Evolutionary conservation across 1,284 basidiomycete genomes (phyloP), one percentile per base, ranked within the genome.

Genomic region (Xerocomus minutiporus): DNA sequence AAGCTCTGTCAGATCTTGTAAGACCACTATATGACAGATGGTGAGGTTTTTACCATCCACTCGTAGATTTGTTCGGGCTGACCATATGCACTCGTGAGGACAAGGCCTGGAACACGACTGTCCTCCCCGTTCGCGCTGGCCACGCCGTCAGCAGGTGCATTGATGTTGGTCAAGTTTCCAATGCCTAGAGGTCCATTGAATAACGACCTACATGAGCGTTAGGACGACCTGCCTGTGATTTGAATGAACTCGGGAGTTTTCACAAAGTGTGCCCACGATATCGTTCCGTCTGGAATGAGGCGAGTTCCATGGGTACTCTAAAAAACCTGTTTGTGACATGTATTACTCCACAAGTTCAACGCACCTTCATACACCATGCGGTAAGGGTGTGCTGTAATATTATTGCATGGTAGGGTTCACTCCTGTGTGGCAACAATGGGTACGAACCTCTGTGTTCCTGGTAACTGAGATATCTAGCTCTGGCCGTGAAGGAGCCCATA

Each of bases 221-320:
- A 43, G 28, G 45, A 39, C 15, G 15, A 57, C 69, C 44, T 51
- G 73, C 82, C 87, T 46, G 82, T 84, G 51, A 88, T 71, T 65
- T 88, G 85, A 25, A 88, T 75, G 62, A 82, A 89, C 67, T 85
- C 81, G 31, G 83, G 79, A 5, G 90, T 86, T 58, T 78, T 72
- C 29, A 86, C 76, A 64, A 84, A 78, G 66, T 89, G 88, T n/a
- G 83, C 89, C 50, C 83, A 82, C 17, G 72, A 75, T 64, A 93
- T 81, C 15, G 87, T 73, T 20, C 86, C 89, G 53, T 83, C 77
- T 20, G 90, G 91, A 58, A 93, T 90, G 55, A 90, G 68, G 42
- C 86, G 83, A 5, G 84, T 83, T 23, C 86, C 86, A 52, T 81
- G 80, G 35, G 81, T 81, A 54, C 72, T 68, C 80, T 74, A 66